Conservation (phyloP, 495 filamentous ascomycete genomes). For the Neurospora tetrasperma region DNA sequence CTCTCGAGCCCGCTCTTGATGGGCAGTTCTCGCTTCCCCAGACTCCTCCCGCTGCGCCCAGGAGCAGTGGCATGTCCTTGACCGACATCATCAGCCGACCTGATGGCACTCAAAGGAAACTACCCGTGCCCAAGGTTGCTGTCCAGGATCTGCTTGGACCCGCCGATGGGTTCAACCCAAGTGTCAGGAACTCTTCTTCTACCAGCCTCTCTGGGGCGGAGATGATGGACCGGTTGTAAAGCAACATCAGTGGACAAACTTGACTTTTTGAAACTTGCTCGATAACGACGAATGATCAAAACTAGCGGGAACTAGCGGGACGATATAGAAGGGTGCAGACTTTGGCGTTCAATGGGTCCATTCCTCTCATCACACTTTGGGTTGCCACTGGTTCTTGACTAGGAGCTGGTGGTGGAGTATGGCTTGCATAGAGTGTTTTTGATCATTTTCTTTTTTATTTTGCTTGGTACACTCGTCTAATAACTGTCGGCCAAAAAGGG, state of each 20-base stretch:
- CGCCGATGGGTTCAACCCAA: conserved; percentile 46
- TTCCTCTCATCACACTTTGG: neutral
- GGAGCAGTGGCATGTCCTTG: conserved; percentile 59
- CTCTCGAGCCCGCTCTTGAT: conserved; percentile 74
- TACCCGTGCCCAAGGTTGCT: conserved; percentile 84
- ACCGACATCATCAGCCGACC: conserved; percentile 85
- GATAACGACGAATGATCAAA: neutral
- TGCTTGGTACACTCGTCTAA: neutral
- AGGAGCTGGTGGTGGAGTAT: neutral
- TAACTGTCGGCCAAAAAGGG: conserved; percentile 3
- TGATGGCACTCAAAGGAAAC: conserved; percentile 79
- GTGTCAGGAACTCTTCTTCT: conserved; percentile 38
- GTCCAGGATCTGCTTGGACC: conserved; percentile 77
- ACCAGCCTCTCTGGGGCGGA: conserved; percentile 38
- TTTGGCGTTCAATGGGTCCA: neutral
- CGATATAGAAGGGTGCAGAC: conserved; percentile 11
- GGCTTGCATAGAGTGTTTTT: neutral
- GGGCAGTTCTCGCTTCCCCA: conserved; percentile 30
- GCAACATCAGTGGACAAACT: neutral
- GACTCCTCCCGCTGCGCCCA: conserved; percentile 24
- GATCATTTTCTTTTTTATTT: neutral
- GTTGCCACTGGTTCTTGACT: neutral
- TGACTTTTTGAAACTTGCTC: neutral
- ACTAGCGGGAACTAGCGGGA: conserved; percentile 3
- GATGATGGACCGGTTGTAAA: conserved; percentile 28